These are phyloP conservation scores for Venturia nashicola DNA, from an alignment of 2,329 filamentous ascomycete species.

Conservation along the genomic window DNA sequence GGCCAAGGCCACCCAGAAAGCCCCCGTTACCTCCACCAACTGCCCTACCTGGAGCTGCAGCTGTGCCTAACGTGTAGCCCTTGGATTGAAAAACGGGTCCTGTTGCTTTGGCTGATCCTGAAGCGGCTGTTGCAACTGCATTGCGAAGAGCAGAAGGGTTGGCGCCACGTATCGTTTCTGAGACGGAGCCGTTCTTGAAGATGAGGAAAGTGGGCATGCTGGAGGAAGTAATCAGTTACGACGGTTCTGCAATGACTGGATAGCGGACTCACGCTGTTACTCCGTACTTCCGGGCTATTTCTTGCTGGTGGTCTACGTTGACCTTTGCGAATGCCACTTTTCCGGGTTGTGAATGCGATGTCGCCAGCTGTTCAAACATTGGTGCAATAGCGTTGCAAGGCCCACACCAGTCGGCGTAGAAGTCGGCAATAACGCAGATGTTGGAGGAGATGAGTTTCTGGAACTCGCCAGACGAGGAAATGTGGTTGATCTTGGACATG, in stretches of 20 bases:
- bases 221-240: slow-evolving; percentile 18
- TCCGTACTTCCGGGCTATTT: slow-evolving; percentile 36
- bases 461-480: slow-evolving; percentile 12
- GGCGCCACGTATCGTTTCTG: slow-evolving; percentile 35
- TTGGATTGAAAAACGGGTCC: slow-evolving; percentile 29
- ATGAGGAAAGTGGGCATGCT: slow-evolving; percentile 39
- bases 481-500: slow-evolving; percentile 7
- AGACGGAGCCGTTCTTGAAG: slow-evolving; percentile 29
- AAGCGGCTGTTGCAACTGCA: slow-evolving; percentile 32
- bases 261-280: slow-evolving; percentile 31
- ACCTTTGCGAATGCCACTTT: slow-evolving; percentile 41
- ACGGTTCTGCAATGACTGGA: no score
- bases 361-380: slow-evolving; percentile 38
- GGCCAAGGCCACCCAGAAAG: slow-evolving; percentile 17
- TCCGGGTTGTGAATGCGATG: slow-evolving; percentile 33
- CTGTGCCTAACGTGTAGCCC: slow-evolving; percentile 29
- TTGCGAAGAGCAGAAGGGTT: slow-evolving; percentile 35
- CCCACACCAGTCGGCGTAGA: slow-evolving; percentile 45
- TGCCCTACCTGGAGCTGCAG: slow-evolving; percentile 14
- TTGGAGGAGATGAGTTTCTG: slow-evolving; percentile 20
- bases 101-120: slow-evolving; percentile 25
- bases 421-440: slow-evolving; percentile 36
- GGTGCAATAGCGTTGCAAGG: slow-evolving; percentile 44
- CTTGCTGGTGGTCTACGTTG: slow-evolving; percentile 40
- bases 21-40: slow-evolving; percentile 15